Evolutionary conservation across 345 rosid genomes (phyloP).

Genomic region (Brassica carinata): DNA sequence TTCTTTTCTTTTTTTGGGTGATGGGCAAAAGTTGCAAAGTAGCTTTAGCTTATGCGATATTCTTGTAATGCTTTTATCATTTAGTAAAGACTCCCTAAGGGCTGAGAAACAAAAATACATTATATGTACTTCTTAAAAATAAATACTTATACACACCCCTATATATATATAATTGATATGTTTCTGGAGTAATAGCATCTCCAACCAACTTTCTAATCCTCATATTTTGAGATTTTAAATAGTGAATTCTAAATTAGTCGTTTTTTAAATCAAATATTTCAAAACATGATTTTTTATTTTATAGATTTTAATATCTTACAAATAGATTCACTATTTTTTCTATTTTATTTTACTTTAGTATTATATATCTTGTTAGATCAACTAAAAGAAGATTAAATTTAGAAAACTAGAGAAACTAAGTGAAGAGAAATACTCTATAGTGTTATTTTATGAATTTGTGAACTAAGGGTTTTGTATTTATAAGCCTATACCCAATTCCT

Average conservation of each 20-base stretch:
- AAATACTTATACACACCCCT: background rate
- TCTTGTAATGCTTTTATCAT: background rate
- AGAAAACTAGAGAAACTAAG: background rate
- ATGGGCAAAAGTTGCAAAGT: constrained; percentile 14
- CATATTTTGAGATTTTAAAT: background rate
- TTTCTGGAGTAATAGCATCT: too few species aligned
- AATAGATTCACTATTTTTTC: background rate
- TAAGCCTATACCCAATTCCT: background rate
- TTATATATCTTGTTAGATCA: background rate
- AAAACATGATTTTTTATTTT: background rate
- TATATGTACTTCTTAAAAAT: too few species aligned
- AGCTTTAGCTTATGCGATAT: constrained; percentile 4
- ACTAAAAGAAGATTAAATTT: background rate
- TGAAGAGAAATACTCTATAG: background rate
- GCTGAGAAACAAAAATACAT: background rate
- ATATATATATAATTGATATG: background rate
- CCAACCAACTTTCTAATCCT: background rate
- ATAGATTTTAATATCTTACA: background rate
- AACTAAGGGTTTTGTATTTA: background rate
- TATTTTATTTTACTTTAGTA: background rate
- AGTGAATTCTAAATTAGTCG: background rate
- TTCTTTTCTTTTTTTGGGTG: background rate
- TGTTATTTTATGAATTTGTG: background rate
- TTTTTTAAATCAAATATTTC: background rate
- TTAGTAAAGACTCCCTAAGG: background rate